Conservation (phyloP, 805 yeast genomes). For the Nakazawaea holstii region DNA sequence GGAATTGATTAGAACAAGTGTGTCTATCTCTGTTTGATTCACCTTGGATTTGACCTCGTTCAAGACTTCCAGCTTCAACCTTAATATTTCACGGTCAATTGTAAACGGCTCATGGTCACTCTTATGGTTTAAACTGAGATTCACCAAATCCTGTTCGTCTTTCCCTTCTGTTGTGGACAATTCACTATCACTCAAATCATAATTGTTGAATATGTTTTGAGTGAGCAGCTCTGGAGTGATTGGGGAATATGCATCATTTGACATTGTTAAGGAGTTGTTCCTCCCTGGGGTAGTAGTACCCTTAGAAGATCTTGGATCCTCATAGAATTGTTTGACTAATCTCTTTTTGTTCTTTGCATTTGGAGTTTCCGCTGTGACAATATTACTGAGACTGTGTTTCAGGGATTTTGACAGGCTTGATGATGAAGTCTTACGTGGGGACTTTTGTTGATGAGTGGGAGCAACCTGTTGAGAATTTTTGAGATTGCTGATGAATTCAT, state of each 20-base stretch:
- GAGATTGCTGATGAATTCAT: conserved; percentile 5
- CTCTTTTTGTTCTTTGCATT: conserved; percentile 9
- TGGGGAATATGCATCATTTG: neutral
- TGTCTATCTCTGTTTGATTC: conserved; percentile 22
- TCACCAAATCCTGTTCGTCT: conserved; percentile 1
- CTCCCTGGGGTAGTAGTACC: neutral
- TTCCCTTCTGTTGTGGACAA: neutral
- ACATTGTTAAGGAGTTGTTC: conserved; percentile 1
- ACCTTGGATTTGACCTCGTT: conserved; percentile 22
- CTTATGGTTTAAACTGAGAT: no score
- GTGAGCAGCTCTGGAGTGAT: neutral
- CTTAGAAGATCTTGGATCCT: conserved; percentile 6
- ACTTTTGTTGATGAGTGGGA: neutral
- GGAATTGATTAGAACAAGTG: conserved; percentile 18
- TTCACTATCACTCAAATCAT: no score
- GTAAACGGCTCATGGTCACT: conserved; percentile 15
- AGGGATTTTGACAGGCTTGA: neutral
- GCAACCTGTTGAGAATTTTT: neutral
- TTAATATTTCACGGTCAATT: conserved; percentile 20
- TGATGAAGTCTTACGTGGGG: neutral
- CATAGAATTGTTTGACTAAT: conserved; percentile 13
- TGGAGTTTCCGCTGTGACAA: neutral
- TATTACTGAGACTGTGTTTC: neutral
- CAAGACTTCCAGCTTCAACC: conserved; percentile 17
- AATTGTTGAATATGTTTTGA: conserved; percentile 1